Conservation (phyloP, 208 protist genomes). For the Acanthamoeba castellanii region DNA sequence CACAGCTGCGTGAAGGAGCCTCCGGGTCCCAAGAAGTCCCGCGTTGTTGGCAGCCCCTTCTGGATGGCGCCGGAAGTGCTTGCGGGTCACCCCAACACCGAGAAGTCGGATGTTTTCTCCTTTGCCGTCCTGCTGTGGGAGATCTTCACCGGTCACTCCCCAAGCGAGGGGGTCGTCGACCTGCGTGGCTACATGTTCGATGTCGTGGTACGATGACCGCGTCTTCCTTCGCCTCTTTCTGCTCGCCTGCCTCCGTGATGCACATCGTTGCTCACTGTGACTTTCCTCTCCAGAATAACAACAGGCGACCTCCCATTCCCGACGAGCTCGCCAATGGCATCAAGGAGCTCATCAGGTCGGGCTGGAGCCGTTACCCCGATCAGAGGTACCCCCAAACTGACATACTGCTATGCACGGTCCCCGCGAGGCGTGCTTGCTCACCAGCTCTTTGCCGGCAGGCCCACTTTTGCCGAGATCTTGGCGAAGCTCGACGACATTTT, state of each 20-base stretch:
- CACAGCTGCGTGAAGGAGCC: conserved; percentile 62
- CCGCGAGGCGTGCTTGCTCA: neutral
- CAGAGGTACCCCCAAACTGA: neutral
- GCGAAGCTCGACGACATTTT: conserved; percentile 46
- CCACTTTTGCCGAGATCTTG: conserved; percentile 57
- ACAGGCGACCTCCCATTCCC: conserved; percentile 18
- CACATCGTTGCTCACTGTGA: neutral
- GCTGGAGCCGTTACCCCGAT: conserved; percentile 47
- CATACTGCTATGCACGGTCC: neutral
- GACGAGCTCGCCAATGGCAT: conserved; percentile 16
- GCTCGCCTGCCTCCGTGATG: neutral
- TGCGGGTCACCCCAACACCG: conserved; percentile 6
- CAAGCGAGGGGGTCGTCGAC: conserved; percentile 39
- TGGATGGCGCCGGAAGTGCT: conserved; percentile 67
- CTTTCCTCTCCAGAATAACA: neutral
- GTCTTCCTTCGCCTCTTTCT: neutral
- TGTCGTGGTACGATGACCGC: neutral
- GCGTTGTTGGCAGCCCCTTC: conserved; percentile 35
- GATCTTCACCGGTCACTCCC: conserved; percentile 45
- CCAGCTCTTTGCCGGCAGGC: neutral
- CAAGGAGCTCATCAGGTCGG: conserved; percentile 38
- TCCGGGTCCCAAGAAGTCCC: neutral
- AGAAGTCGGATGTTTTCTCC: conserved; percentile 66
- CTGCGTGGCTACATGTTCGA: conserved; percentile 41
- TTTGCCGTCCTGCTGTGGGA: conserved; percentile 59